Base-by-base conservation (phyloP, 2,329 filamentous ascomycete species). In the Colletotrichum euphorbiae region DNA sequence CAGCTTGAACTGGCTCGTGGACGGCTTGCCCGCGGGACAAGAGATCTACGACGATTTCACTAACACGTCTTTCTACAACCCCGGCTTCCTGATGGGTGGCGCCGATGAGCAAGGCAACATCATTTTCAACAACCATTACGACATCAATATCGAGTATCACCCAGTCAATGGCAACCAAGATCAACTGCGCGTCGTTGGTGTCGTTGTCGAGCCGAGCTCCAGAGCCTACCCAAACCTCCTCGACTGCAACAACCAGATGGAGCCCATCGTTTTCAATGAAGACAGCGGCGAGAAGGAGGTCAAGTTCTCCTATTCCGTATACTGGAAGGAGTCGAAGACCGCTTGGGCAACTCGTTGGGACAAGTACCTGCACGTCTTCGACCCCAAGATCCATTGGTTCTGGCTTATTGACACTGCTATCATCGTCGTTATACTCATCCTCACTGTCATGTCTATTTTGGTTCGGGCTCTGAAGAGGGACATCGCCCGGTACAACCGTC, bases 351-450 rank as follows among this genome's bases (percentile, higher is more conserved):
- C 96, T 12, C 89, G 96, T 71, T 99, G 96, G 96, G 96, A 99
- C 84, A 98, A 97, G 81, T 98, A 98, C 77, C 86, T 99, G 40
- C 95, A 98, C 76, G 95, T 99, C 33, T 97, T 94, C 76, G 94
- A 98, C 78, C 94, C 96, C 59, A 97, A 96, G 84, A 98, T 99
- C 74, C 96, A 99, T 80, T 99, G 96, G 96, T 97, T 98, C 83
- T 89, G 94, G 68, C 89, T 99, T 56, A 92, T 98, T 81, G 97
- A 97, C 80, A 98, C 94, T 40, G 93, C 96, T 56, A 90, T 98
- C 50, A 97, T 99, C 70, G 94, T 99, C 57, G 87, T 97, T 55
- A 96, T 98, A 80, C 85, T 98, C 45, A 90, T 95, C 40, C 88
- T 94, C 51, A 97, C 96, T 74, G 96, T 99, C 71, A 91, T 91